Percentiles rank a stretch among this genome's conserved stretches.
Conservation (phyloP, 768 basidiomycete species). For the Pleurotus tuber-regium region DNA sequence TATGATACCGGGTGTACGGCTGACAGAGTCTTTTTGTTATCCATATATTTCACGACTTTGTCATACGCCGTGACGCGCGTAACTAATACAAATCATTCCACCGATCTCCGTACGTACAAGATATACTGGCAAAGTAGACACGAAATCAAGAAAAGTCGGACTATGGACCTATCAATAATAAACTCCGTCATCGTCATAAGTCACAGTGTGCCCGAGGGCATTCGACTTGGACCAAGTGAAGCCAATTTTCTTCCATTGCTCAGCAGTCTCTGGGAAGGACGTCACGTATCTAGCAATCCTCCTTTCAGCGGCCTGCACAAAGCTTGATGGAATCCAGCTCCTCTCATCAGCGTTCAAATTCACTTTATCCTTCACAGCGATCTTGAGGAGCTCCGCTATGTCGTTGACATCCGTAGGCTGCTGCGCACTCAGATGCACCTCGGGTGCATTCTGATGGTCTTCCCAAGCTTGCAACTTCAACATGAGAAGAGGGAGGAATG, state of each 20-base stretch:
- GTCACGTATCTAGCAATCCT: not conserved
- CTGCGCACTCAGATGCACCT: not conserved
- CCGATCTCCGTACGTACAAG: too few relatives aligned
- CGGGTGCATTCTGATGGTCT: not conserved
- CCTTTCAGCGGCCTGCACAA: not conserved
- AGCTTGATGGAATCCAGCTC: not conserved
- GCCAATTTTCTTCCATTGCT: not conserved
- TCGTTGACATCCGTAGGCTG: not conserved
- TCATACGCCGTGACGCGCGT: too few relatives aligned
- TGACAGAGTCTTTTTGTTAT: too few relatives aligned
- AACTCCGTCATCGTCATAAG: too few relatives aligned
- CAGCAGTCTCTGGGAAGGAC: not conserved
- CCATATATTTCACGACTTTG: too few relatives aligned
- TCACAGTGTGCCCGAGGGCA: too few relatives aligned
- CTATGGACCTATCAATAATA: too few relatives aligned
- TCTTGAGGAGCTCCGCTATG: not conserved
- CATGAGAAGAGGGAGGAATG: constrained; percentile 5
- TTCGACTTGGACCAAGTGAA: too few relatives aligned
- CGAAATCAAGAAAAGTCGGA: too few relatives aligned
- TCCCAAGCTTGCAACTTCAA: constrained; percentile 8
- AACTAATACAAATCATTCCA: too few relatives aligned
- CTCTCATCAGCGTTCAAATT: not conserved
- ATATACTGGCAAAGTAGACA: too few relatives aligned
- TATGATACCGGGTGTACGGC: too few relatives aligned
- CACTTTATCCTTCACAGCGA: constrained; percentile 14